These are phyloP conservation scores for Beauveria medogensis DNA, from an alignment of 2,329 filamentous ascomycete species.

Conservation along the genomic window DNA sequence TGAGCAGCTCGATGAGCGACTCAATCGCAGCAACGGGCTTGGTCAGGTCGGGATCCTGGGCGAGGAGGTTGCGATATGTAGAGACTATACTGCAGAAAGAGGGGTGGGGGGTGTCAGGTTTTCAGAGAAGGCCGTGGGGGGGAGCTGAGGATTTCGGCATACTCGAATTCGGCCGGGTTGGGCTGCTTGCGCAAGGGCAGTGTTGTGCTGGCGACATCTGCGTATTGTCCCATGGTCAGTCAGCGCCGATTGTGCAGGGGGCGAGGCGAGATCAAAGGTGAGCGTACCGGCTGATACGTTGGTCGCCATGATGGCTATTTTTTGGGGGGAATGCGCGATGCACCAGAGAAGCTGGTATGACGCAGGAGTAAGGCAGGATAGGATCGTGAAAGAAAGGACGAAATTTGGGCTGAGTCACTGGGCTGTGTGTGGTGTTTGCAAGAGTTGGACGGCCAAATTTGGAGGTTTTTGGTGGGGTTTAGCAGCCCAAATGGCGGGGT, in stretches of 20 bases:
- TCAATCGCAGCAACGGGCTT: slow-evolving; percentile 95
- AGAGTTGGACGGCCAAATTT: too few relatives aligned
- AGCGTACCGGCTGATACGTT: neutral
- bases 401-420: too few relatives aligned
- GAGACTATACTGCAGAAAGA: slow-evolving; percentile 40
- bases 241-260: neutral
- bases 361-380: too few relatives aligned
- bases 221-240: neutral
- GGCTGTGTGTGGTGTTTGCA: too few relatives aligned
- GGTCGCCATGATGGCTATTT: neutral
- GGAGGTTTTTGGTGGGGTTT: too few relatives aligned
- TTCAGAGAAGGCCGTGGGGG: neutral
- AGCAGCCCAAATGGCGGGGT: too few relatives aligned
- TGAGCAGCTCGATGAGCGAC: slow-evolving; percentile 78
- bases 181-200: slow-evolving; percentile 20
- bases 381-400: too few relatives aligned
- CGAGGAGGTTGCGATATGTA: slow-evolving; percentile 46
- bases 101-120: neutral
- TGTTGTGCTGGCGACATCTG: slow-evolving; percentile 15
- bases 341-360: neutral
- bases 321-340: neutral
- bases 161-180: slow-evolving; percentile 27
- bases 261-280: neutral
- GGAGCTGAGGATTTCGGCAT: neutral
- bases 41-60: slow-evolving; percentile 72